Percentiles rank a stretch among this genome's conserved stretches.
phyloP scores from a whole-genome alignment of 345 rosid species.

The Erodium maritimum region DNA sequence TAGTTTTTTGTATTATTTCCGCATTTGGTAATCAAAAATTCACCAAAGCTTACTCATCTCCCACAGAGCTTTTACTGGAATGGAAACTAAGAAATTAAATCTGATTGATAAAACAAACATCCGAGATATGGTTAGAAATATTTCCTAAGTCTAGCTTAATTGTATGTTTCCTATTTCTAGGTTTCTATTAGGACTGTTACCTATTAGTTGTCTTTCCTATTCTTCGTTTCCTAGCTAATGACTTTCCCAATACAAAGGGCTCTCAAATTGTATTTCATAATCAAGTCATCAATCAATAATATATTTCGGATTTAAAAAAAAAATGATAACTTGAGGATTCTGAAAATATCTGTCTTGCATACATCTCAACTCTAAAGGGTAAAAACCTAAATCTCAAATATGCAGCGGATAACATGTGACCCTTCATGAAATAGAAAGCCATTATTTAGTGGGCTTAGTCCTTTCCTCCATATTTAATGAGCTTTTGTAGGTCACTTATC shows the following conservation, averaged over 20 bases:
- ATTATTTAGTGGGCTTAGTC: not conserved
- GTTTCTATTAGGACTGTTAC: no score
- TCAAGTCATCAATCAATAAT: no score
- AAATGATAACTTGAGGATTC: no score
- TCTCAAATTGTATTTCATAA: no score
- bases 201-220: no score
- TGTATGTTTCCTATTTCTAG: no score
- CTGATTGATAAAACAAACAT: not conserved
- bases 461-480: not conserved
- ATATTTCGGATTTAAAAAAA: no score
- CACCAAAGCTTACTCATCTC: not conserved
- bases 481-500: not conserved
- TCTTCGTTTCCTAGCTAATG: no score
- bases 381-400: not conserved
- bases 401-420: no score
- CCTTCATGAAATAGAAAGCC: not conserved
- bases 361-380: not conserved
- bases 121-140: no score
- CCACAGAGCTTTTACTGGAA: not conserved
- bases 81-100: not conserved
- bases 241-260: no score
- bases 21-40: not conserved
- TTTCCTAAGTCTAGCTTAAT: no score
- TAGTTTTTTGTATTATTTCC: not conserved
- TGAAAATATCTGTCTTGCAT: not conserved